Base-by-base conservation (phyloP, 768 basidiomycete genomes). In the Suillus discolor region DNA sequence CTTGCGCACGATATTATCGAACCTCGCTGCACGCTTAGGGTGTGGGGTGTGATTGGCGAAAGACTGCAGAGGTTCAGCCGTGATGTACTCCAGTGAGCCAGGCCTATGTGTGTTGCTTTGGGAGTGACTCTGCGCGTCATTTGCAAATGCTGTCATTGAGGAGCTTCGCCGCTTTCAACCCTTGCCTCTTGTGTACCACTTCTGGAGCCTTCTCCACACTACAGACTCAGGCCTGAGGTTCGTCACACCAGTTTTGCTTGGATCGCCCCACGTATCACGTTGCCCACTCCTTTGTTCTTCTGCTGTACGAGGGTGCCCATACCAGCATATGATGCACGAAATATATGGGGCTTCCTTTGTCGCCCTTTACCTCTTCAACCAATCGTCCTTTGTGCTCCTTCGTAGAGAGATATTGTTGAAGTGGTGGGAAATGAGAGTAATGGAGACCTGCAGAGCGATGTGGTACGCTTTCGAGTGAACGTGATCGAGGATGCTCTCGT, bases 381-480 rank as follows among this genome's bases (percentile, higher is more conserved):
- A 89, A 66, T 64, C 91, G 82, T 61, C 90, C 93, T 8, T 87
- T 85, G 69, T 85, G 81, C 20, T 86, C 77, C 66, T 79, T 81
- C 9, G 81, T 81, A 72, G 79, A 81, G 73, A 88, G 78, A 61
- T 78, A 77, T 0, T 83, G 80, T 62, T 92, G 89, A 57, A 93
- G 76, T 7, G 67, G 62, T 7, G 89, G 81, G 42, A 84, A 81
- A 47, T 80, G 78, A 3, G 85, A 75, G 74, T 94, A 94, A 54
- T 79, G 77, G 49, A 93, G 80, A 4, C 85, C 93, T 45, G 82
- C 91, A 44, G 77, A 81, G 34, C 78, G 81, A 69, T 94, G 93
- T 0, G 91, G 91, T 63, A 85, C 81, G 51, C 84, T 88, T 66
- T 87, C 86, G 67, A 94, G 88, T 47, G 70, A 69, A 62, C 68